A percentile compares a stretch with the other conserved stretches of the same genome.
Evolutionary conservation across 2,329 filamentous ascomycete species (phyloP).

Genomic region (Phialophora chinensis): DNA sequence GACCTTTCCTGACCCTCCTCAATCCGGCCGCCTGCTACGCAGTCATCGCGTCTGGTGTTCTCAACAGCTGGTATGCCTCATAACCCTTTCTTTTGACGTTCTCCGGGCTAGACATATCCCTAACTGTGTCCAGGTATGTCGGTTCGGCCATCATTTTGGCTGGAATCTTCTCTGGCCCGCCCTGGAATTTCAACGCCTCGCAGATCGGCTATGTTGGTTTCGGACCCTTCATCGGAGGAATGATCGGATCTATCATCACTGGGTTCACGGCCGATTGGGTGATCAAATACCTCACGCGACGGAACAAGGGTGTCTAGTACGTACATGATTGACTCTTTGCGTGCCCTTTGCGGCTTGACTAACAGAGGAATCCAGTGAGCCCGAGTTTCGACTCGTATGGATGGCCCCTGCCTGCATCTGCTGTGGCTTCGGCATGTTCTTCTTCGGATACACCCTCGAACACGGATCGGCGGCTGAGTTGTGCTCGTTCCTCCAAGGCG

Average conservation of each 20-base stretch:
- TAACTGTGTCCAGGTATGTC: constrained; percentile 27
- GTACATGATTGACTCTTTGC: constrained; percentile 22
- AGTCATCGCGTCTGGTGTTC: constrained; percentile 32
- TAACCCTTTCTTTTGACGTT: neutral
- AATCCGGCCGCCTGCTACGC: constrained; percentile 42
- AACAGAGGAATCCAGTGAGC: constrained; percentile 36
- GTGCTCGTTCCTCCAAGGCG: constrained; percentile 42
- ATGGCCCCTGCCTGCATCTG: constrained; percentile 35
- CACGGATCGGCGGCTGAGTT: constrained; percentile 36
- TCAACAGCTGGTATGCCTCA: constrained; percentile 40
- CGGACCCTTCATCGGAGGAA: constrained; percentile 32
- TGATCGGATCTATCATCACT: constrained; percentile 48
- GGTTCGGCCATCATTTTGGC: constrained; percentile 41
- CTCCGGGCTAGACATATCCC: neutral
- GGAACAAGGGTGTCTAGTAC: constrained; percentile 50
- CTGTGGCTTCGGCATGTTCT: constrained; percentile 41
- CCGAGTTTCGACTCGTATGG: constrained; percentile 43
- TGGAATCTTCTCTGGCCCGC: constrained; percentile 43
- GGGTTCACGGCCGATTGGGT: constrained; percentile 43
- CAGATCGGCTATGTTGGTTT: constrained; percentile 40
- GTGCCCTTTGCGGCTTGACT: neutral
- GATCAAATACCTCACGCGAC: constrained; percentile 48
- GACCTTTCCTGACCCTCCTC: constrained; percentile 44
- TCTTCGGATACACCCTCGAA: constrained; percentile 39
- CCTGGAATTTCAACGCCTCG: constrained; percentile 43